Evolutionary conservation across 345 rosid genomes (phyloP).

Genomic region (Ricinus communis): DNA sequence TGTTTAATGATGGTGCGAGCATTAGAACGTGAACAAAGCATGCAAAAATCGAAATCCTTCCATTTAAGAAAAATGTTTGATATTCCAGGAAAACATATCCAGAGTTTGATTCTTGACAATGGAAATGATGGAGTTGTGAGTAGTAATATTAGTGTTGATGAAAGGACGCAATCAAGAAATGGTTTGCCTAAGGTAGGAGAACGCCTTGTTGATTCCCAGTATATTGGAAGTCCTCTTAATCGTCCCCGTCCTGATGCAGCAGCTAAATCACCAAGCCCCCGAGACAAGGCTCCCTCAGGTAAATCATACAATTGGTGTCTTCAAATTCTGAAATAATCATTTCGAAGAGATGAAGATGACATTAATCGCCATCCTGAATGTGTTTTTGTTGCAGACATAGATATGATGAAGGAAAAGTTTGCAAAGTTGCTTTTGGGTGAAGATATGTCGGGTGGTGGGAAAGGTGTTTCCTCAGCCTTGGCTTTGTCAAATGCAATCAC

Average conservation of each 20-base stretch:
- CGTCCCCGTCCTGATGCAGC: slow-evolving; percentile 19
- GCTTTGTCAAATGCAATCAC: slow-evolving; percentile 77
- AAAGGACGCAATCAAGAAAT: slow-evolving; percentile 13
- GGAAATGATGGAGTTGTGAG: not conserved
- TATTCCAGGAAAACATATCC: slow-evolving; percentile 33
- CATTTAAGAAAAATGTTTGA: slow-evolving; percentile 47
- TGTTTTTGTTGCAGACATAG: slow-evolving; percentile 40
- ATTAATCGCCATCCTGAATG: not conserved
- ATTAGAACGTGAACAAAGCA: slow-evolving; percentile 49
- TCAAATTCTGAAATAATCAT: not conserved
- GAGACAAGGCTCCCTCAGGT: slow-evolving; percentile 38
- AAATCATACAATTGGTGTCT: not conserved
- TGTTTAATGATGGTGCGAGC: slow-evolving; percentile 58
- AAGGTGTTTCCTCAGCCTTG: slow-evolving; percentile 70
- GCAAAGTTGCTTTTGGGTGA: slow-evolving; percentile 68
- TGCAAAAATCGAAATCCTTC: slow-evolving; percentile 48
- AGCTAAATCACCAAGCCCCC: slow-evolving; percentile 21
- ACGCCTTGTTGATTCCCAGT: slow-evolving; percentile 27
- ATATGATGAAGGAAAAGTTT: slow-evolving; percentile 66
- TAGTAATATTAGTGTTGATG: not conserved
- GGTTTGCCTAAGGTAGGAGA: slow-evolving; percentile 15
- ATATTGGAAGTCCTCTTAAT: slow-evolving; percentile 31
- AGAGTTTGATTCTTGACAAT: slow-evolving; percentile 16
- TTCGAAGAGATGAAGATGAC: not conserved
- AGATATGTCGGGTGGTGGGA: slow-evolving; percentile 84